Base-by-base conservation (phyloP, 202 grass and related monocot genomes). In the Schoenoplectus tabernaemontani region DNA sequence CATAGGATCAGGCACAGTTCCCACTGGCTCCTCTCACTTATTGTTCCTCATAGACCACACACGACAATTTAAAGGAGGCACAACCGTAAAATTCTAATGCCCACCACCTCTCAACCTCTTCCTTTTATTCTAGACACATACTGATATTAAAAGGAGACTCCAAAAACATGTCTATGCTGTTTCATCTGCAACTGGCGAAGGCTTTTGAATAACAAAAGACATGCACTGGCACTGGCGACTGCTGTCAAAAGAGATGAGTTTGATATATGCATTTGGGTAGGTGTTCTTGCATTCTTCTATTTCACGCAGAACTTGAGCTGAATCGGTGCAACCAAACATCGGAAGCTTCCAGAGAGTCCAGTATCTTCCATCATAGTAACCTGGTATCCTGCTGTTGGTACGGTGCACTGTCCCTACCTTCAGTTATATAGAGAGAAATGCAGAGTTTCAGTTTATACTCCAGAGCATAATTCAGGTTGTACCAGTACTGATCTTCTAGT, bases 291-390 rank as follows among this genome's bases (percentile, higher is more conserved):
- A 90, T 78, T 90, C 88, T 0, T 83, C 83, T 12, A 80, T 76
- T 82, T 90, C 86, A 1, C 64, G 72, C 17, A 90, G 82, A 63
- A 88, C 78, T 30, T 82, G 80, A 59, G 81, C 24, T 12, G 79
- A 82, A 23, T 86, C 84, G n/a, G 67, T 65, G 88, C 88, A 93
- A n/a, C 91, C 88, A 56, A 90, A 90, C 88, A 93, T 87, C 7
- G 91, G 88, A 82, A 88, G 82, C 82, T 93, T 93, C 91, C 91
- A 93, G 10, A 90, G 76, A 39, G 88, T 90, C 87, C 88, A 90
- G 82, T 85, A 93, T 59, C 86, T 65, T 4, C 91, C 88, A 19
- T 93, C 91, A 67, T 88, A 90, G 82, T 90, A 90, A 24, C 91
- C 88, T 1, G 91, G 91, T 64, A 89, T 87, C 59, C 6, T 76